Percentiles rank a stretch among this genome's conserved stretches.
Evolutionary conservation across 805 yeast species (phyloP).

Genomic region (Hanseniaspora hatyaiensis): DNA sequence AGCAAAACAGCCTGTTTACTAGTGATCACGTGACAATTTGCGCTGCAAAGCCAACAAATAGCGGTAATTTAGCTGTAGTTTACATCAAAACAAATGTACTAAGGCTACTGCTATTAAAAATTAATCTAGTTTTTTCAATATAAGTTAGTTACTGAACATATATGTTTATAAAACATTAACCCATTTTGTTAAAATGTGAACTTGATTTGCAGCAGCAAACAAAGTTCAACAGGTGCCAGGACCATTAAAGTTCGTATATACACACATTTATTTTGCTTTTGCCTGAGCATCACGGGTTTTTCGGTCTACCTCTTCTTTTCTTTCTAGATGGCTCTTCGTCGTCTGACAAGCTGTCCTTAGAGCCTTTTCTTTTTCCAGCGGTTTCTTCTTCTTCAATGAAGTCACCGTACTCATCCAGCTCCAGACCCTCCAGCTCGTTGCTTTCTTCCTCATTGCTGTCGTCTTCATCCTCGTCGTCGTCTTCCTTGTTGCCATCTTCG

Average conservation of each 20-base stretch:
- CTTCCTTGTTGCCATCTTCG: constrained; percentile 23
- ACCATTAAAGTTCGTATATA: background rate
- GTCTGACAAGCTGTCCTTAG: background rate
- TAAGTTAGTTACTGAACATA: too few species aligned
- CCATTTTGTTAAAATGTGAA: too few species aligned
- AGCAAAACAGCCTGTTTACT: too few species aligned
- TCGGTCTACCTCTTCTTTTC: constrained; percentile 14
- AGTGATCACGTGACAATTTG: too few species aligned
- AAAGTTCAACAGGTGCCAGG: background rate
- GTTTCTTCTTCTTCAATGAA: constrained; percentile 14
- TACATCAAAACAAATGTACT: too few species aligned
- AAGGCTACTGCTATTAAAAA: too few species aligned
- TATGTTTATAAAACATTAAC: too few species aligned
- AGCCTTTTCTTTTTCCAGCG: background rate
- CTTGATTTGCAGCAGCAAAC: too few species aligned
- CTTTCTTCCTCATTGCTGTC: background rate
- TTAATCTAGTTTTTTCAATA: too few species aligned
- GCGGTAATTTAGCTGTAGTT: too few species aligned
- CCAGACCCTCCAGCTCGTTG: constrained; percentile 8
- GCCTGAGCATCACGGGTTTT: background rate
- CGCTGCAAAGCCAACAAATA: too few species aligned
- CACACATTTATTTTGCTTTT: background rate
- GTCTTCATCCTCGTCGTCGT: background rate
- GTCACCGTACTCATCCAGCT: constrained; percentile 18
- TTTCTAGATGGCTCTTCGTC: background rate